Conservation (phyloP, 768 basidiomycete genomes). For the Rickenella mellea region DNA sequence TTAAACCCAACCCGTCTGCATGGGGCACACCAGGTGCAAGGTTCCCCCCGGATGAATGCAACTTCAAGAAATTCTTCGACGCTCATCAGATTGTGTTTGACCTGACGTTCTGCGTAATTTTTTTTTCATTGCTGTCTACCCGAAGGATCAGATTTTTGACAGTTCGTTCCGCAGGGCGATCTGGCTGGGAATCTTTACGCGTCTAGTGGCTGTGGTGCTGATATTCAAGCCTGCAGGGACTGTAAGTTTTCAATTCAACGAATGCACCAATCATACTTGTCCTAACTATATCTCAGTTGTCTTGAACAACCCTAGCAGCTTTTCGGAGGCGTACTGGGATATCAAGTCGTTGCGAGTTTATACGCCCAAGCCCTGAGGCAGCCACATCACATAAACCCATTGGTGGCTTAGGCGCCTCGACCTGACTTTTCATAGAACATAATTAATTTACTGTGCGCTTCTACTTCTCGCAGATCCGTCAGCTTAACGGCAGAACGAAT, state of each 20-base stretch:
- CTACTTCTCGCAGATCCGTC: too few species aligned
- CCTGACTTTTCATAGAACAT: too few species aligned
- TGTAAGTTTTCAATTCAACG: slow-evolving; percentile 31
- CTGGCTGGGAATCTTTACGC: slow-evolving; percentile 38
- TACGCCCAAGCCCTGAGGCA: slow-evolving; percentile 10
- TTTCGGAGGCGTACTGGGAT: slow-evolving; percentile 61
- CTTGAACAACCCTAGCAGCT: slow-evolving; percentile 45
- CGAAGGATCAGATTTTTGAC: slow-evolving; percentile 1
- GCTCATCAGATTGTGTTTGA: slow-evolving; percentile 47
- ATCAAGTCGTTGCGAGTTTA: slow-evolving; percentile 55
- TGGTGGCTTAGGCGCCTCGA: too few species aligned
- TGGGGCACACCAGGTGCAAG: slow-evolving; percentile 42
- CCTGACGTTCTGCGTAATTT: slow-evolving; percentile 49
- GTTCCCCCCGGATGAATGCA: slow-evolving; percentile 40
- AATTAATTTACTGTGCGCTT: too few species aligned
- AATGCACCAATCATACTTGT: not conserved
- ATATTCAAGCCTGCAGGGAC: slow-evolving; percentile 30
- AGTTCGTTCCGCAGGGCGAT: slow-evolving; percentile 30
- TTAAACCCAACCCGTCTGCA: slow-evolving; percentile 1
- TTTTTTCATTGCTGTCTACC: not conserved
- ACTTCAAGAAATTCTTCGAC: slow-evolving; percentile 44
- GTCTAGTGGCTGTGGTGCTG: slow-evolving; percentile 29
- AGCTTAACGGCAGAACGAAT: too few species aligned
- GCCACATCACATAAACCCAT: too few species aligned
- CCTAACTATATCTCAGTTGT: slow-evolving; percentile 31